These are phyloP conservation scores for Pilatotrama ljubarskyi DNA, from an alignment of 768 basidiomycete species.

Conservation along the genomic window DNA sequence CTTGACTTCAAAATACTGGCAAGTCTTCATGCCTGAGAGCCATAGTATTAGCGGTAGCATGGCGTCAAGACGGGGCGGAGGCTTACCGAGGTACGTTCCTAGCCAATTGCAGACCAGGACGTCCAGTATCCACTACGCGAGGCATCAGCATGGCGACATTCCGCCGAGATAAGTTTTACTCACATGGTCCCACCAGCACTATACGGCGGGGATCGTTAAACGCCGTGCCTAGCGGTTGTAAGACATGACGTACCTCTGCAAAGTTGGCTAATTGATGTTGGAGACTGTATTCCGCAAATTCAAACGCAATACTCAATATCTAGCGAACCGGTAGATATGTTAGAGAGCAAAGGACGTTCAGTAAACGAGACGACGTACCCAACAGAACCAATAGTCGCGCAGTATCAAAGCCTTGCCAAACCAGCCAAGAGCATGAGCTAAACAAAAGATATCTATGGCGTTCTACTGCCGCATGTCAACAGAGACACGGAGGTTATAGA, in stretches of 20 bases:
- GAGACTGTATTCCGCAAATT: constrained; percentile 85
- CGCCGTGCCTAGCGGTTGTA: constrained; percentile 11
- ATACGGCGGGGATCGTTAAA: constrained; percentile 10
- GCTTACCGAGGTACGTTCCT: constrained; percentile 75
- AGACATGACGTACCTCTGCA: constrained; percentile 60
- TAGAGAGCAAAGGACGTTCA: background rate
- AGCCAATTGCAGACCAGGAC: constrained; percentile 88
- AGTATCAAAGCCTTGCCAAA: constrained; percentile 90
- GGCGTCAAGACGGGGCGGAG: background rate
- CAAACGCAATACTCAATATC: constrained; percentile 87
- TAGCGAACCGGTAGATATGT: constrained; percentile 31
- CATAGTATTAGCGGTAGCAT: constrained; percentile 17
- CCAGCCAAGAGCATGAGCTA: constrained; percentile 86
- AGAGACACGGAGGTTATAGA: background rate
- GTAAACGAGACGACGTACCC: constrained; percentile 49
- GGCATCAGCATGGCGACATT: constrained; percentile 11
- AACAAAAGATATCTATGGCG: constrained; percentile 83
- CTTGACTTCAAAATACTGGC: constrained; percentile 87
- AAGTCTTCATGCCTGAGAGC: constrained; percentile 75
- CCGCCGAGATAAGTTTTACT: constrained; percentile 28
- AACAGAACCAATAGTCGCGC: constrained; percentile 93
- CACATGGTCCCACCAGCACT: constrained; percentile 97
- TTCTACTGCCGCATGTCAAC: constrained; percentile 43
- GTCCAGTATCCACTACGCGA: constrained; percentile 76
- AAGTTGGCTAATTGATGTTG: constrained; percentile 90